Evolutionary conservation across 768 basidiomycete genomes (phyloP), one percentile per base, ranked within the genome.

Genomic region (Paxillus rubicundulus): DNA sequence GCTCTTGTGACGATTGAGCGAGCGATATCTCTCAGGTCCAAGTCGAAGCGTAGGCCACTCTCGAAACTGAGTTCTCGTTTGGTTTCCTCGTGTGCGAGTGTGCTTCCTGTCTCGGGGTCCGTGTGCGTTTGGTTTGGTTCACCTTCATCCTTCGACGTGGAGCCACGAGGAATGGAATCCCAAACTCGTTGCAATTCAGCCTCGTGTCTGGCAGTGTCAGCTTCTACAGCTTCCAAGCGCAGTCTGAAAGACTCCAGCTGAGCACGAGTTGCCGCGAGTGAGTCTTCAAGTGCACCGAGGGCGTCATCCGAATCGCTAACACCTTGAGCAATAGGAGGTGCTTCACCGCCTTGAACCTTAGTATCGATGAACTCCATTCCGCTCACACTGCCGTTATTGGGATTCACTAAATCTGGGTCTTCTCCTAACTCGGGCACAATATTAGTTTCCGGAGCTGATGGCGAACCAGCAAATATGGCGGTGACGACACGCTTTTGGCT

Each of bases 151-250:
- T 33, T 16, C 16, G 24, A 17, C 2, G 55, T 32, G 20, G 49
- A 18, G 24, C 27, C 16, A 17, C 4, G 20, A 16, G 24, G 17
- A 9, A 44, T 37, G 16, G 49, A 24, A 3, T 9, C 8, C 37
- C 18, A 52, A n/a, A 39, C 34, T 20, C 28, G 43, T 7, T 27
- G 14, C 17, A 45, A 34, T 16, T 40, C 47, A 4, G 21, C 56
- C 45, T 69, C 62, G 21, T 51, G 56, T 38, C 50, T 52, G 2
- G 49, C 28, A 2, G 61, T 56, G 18, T 69, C 56, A 12, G 56
- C 52, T 55, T 69, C 67, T 24, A 70, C 47, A 13, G 39, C 49
- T 36, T 70, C 67, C 36, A 69, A 34, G 13, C 69, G 69, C 39
- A 60, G n/a, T 33, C 50, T 58, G 24, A 69, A 63, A 4, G 27